A percentile compares a stretch with the other conserved stretches of the same genome.
phyloP scores from a whole-genome alignment of 768 basidiomycete species.

The Russula brevipes region DNA sequence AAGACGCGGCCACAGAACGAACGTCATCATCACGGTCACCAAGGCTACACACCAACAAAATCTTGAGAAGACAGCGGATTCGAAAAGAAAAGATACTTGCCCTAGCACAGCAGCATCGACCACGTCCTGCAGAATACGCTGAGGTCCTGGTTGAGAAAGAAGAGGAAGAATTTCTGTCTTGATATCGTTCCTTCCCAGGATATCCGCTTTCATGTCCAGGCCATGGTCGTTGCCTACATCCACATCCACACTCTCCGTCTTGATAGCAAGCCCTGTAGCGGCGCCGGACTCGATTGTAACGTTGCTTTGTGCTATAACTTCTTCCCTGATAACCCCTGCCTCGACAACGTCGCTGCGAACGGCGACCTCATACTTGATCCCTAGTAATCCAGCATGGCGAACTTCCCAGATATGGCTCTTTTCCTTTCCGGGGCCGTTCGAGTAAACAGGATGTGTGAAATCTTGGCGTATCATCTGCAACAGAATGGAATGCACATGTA shows the following conservation, averaged over 20 bases:
- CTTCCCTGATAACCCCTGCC: constrained; percentile 21
- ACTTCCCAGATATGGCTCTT: constrained; percentile 88
- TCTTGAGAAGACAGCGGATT: constrained; percentile 2
- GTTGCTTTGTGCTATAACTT: constrained; percentile 25
- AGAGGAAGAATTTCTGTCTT: constrained; percentile 30
- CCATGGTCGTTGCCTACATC: background rate
- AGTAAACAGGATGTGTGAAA: constrained; percentile 43
- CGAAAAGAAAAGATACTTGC: constrained; percentile 40
- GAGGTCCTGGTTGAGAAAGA: constrained; percentile 35
- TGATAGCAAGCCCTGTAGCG: background rate
- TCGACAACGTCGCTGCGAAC: constrained; percentile 82
- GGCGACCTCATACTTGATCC: constrained; percentile 97
- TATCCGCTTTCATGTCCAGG: constrained; percentile 21
- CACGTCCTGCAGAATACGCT: constrained; percentile 66
- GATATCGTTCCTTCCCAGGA: constrained; percentile 17
- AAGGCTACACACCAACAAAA: constrained; percentile 46
- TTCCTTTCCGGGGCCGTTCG: constrained; percentile 30
- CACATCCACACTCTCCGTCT: background rate
- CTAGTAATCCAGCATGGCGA: constrained; percentile 93
- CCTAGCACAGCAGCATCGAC: constrained; percentile 90
- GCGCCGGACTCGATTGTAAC: background rate
- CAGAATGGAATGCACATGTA: constrained; percentile 76
- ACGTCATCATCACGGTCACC: constrained; percentile 94
- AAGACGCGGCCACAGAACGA: constrained; percentile 88
- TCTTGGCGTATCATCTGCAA: constrained; percentile 93